Conservation (phyloP, 169 alveolate genomes). For the Plasmodium yoelii region DNA sequence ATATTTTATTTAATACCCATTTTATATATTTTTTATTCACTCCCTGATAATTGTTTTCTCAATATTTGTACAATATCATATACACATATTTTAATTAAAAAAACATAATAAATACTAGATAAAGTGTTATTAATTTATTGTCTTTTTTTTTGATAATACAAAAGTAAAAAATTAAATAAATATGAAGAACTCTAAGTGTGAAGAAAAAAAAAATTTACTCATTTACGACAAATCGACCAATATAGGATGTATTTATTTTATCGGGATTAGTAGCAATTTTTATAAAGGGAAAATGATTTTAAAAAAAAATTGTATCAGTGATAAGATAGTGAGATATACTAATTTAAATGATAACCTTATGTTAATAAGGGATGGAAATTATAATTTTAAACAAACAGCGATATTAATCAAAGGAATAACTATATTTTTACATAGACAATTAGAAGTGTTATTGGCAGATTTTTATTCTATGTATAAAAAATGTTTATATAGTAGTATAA, state of each 20-base stretch:
- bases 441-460: conserved; percentile 64
- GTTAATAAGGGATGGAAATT: conserved; percentile 67
- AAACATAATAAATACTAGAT: too few species aligned
- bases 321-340: conserved; percentile 64
- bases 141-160: too few species aligned
- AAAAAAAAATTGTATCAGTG: conserved; percentile 57
- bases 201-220: conserved; percentile 47
- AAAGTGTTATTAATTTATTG: too few species aligned
- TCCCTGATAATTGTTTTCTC: too few species aligned
- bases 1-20: too few species aligned
- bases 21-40: too few species aligned
- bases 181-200: conserved; percentile 19
- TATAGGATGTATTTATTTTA: conserved; percentile 71
- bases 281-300: conserved; percentile 70
- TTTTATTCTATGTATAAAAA: conserved; percentile 71
- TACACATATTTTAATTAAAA: too few species aligned
- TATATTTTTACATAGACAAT: conserved; percentile 55
- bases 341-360: conserved; percentile 60
- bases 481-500: conserved; percentile 29
- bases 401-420: conserved; percentile 76
- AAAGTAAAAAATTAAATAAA: conserved; percentile 4
- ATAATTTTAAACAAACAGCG: conserved; percentile 68
- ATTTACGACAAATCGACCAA: conserved; percentile 65
- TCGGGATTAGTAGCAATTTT: conserved; percentile 64
- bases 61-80: too few species aligned